Evolutionary conservation across 2,329 filamentous ascomycete genomes (phyloP).

Genomic region (Coniochaeta sp.): DNA sequence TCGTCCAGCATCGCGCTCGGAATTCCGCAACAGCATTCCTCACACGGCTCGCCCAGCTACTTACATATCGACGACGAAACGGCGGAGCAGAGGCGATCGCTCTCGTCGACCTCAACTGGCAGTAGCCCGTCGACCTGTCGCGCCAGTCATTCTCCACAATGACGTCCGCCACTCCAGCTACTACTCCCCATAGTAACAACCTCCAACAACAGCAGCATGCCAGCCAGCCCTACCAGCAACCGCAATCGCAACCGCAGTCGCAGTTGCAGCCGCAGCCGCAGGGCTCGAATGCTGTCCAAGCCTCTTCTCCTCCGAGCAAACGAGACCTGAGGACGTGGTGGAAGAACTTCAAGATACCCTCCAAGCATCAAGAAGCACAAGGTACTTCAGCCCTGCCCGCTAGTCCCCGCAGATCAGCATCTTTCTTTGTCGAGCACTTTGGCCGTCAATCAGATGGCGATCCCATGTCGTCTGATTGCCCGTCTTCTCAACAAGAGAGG

Average conservation of each 20-base stretch:
- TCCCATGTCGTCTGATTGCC: not conserved
- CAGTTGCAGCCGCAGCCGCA: constrained; percentile 22
- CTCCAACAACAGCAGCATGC: constrained; percentile 1
- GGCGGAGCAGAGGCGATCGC: constrained; percentile 1
- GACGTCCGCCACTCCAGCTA: constrained; percentile 3
- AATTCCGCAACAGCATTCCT: not conserved
- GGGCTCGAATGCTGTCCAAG: constrained; percentile 22
- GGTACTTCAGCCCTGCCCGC: constrained; percentile 39
- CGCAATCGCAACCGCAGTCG: constrained; percentile 16
- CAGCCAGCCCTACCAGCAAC: constrained; percentile 3
- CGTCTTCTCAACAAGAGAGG: not conserved
- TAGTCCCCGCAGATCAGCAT: constrained; percentile 9
- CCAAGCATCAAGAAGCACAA: constrained; percentile 46
- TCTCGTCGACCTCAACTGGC: not conserved
- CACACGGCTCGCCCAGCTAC: not conserved
- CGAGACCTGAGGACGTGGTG: constrained; percentile 93
- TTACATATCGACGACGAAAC: not conserved
- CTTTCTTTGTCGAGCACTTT: constrained; percentile 13
- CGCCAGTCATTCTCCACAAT: constrained; percentile 4
- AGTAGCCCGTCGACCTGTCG: not conserved
- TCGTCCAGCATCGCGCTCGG: not conserved
- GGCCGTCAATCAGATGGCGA: constrained; percentile 5
- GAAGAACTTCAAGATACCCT: constrained; percentile 80
- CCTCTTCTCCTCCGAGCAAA: constrained; percentile 69
- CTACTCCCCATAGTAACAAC: not conserved